Percentiles rank a stretch among this genome's conserved stretches.
These are phyloP conservation scores for Boletus coccyginus DNA, from an alignment of 768 basidiomycete species.

Conservation along the genomic window DNA sequence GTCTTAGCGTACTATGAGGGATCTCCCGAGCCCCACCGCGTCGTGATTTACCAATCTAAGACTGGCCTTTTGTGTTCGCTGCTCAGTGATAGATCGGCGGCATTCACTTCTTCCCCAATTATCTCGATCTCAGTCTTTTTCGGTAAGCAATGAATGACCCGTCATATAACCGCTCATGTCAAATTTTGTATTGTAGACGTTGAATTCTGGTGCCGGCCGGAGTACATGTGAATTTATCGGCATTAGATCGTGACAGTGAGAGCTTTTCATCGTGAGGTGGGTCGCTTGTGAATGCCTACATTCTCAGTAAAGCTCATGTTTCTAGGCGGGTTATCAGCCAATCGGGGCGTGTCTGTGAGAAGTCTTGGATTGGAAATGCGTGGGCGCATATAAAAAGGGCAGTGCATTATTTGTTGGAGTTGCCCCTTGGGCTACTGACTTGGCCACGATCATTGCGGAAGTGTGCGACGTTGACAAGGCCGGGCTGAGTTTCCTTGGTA, in stretches of 20 bases:
- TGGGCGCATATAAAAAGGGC: conserved; percentile 9
- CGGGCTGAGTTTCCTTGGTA: conserved; percentile 7
- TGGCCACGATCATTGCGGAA: conserved; percentile 27
- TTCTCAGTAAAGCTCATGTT: conserved; percentile 1
- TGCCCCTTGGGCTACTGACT: neutral
- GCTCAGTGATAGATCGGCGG: too few relatives aligned
- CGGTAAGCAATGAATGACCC: neutral
- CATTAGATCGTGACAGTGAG: neutral
- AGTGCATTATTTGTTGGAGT: conserved; percentile 11
- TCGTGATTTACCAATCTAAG: neutral
- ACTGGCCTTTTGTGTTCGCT: neutral
- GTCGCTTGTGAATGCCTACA: neutral
- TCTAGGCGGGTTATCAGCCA: conserved; percentile 2
- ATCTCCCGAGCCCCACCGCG: neutral
- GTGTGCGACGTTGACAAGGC: neutral
- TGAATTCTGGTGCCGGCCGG: neutral
- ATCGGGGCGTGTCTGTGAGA: conserved; percentile 7
- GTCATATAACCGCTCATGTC: neutral
- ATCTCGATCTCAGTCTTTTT: neutral
- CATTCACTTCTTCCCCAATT: conserved; percentile 1
- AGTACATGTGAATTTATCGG: neutral
- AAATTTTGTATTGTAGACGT: neutral
- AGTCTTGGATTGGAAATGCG: neutral
- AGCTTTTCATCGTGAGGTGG: neutral
- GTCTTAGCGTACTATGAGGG: neutral